Evolutionary conservation across 2,329 filamentous ascomycete genomes (phyloP).

Genomic region (Ophiostoma ulmi): DNA sequence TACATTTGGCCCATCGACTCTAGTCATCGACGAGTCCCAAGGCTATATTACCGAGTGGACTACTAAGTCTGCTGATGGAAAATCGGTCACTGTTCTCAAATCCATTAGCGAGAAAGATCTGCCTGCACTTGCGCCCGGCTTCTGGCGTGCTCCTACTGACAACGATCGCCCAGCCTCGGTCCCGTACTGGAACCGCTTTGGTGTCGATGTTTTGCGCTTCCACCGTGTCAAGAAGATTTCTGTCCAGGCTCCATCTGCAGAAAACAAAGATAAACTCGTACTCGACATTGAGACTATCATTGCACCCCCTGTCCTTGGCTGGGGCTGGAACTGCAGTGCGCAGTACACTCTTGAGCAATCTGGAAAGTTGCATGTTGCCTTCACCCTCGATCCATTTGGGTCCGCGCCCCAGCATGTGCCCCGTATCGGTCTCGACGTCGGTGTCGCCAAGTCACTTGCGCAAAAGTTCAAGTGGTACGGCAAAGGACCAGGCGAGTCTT

Average conservation of each 20-base stretch:
- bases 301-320: conserved; percentile 56
- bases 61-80: conserved; percentile 33
- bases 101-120: conserved; percentile 25
- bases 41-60: conserved; percentile 35
- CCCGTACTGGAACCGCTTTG: conserved; percentile 53
- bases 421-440: conserved; percentile 56
- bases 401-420: conserved; percentile 52
- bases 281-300: conserved; percentile 46
- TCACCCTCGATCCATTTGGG: conserved; percentile 43
- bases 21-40: conserved; percentile 40
- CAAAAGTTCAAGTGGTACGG: conserved; percentile 55
- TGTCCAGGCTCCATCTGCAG: conserved; percentile 9
- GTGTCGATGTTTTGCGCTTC: conserved; percentile 43
- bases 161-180: conserved; percentile 55
- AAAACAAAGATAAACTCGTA: conserved; percentile 33
- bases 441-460: conserved; percentile 45
- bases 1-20: conserved; percentile 31
- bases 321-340: conserved; percentile 46
- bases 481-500: conserved; percentile 58
- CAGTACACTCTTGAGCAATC: conserved; percentile 37
- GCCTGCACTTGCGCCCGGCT: conserved; percentile 42
- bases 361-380: conserved; percentile 44
- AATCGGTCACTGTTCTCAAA: not conserved
- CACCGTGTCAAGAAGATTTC: conserved; percentile 31
- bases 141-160: conserved; percentile 62